Base-by-base conservation (phyloP, 345 rosid species). In the Eucalyptus sp. region DNA sequence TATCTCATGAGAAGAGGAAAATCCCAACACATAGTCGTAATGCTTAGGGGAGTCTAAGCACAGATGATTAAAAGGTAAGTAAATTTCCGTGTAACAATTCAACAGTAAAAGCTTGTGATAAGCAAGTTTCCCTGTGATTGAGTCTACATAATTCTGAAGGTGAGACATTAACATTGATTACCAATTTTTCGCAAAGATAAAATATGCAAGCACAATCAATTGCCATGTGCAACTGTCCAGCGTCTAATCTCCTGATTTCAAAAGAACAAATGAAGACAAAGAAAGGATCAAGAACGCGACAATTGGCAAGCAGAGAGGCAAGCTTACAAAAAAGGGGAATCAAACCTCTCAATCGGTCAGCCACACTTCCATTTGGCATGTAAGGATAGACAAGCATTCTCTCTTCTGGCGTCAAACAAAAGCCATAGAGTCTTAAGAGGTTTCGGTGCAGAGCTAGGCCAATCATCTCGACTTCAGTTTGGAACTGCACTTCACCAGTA, bases 381-480 rank as follows among this genome's bases (percentile, higher is more conserved):
- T 94, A 98, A 31, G 99, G 99, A 94, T 98, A 97, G 88, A 98
- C 96, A 5, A 98, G 98, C 95, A 98, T 85, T 88, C 98, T 94
- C 91, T 97, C 99, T 50, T 95, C 95, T 0, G 93, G 85, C 1
- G 98, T 97, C 99, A 97, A 91, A 86, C 99, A 98, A 91, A 98
- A 97, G 79, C 99, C 99, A 90, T 94, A 95, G 13, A 98, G 90
- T n/a, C 95, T 95, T 88, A 98, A 90, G 54, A 98, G 97, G 91
- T 98, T 98, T 50, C 98, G 94, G 86, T 98, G 99, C 92, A 96
- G 93, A 51, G 99, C 98, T 91, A 98, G 94, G 37, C 99, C 98
- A 89, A 98, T 98, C 99, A 97, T 96, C 91, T 98, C 98, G 7
- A 98, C 99, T 91, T 98, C 99, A 7, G 99, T 97, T 91, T 96